Evolutionary conservation across 306 rosid species (phyloP).

Genomic region (Leucaena leucocephala): DNA sequence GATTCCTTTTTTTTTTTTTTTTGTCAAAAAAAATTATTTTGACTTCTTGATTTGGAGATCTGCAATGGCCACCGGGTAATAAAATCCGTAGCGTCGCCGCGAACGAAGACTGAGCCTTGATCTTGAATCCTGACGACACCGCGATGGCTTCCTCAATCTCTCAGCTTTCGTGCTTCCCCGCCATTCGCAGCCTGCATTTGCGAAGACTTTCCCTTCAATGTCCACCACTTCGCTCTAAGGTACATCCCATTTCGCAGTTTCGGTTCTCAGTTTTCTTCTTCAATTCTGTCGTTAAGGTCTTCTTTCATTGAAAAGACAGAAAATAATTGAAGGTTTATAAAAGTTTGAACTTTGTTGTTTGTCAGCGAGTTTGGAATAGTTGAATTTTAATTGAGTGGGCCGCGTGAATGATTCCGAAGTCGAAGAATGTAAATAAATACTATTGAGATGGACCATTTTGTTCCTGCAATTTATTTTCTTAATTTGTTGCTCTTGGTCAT

Average conservation of each 20-base stretch:
- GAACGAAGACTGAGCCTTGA: not conserved
- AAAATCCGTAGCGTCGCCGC: not conserved
- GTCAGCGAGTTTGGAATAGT: not conserved
- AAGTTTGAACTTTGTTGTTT: not conserved
- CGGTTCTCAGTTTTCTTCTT: not conserved
- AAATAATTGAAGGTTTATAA: not conserved
- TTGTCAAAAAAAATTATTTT: not conserved
- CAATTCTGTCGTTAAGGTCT: not conserved
- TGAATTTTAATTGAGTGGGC: not conserved
- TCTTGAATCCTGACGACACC: not conserved
- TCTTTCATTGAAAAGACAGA: not conserved
- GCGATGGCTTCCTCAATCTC: slow-evolving; percentile 54
- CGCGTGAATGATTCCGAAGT: not conserved
- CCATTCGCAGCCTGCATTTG: slow-evolving; percentile 47
- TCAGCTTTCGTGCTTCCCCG: slow-evolving; percentile 59
- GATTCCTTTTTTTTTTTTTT: not conserved
- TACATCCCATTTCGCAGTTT: slow-evolving; percentile 2
- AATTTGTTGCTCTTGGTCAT: not conserved
- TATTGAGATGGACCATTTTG: not conserved
- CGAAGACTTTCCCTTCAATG: slow-evolving; percentile 39
- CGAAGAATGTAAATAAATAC: not conserved
- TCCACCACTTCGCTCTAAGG: slow-evolving; percentile 55
- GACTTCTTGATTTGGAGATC: not conserved
- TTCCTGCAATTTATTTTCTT: not conserved
- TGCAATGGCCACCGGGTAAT: not conserved